These are phyloP conservation scores for Hippophae rhamnoides DNA, from an alignment of 306 rosid species.

Conservation along the genomic window DNA sequence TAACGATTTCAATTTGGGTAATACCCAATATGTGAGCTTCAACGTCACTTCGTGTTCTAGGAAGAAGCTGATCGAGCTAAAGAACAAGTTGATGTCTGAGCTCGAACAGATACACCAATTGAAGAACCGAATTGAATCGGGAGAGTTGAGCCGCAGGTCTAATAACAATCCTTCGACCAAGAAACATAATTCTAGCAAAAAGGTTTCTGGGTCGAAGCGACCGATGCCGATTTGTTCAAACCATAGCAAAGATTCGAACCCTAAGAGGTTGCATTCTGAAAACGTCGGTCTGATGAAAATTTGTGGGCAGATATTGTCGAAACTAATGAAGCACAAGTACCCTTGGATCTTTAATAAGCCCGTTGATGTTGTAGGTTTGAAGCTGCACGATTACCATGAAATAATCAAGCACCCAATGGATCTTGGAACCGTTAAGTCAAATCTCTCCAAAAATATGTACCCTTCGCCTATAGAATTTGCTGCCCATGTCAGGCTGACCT, in stretches of 20 bases:
- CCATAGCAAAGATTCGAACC: constrained; percentile 18
- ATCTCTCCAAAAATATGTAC: constrained; percentile 39
- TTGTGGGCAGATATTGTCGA: constrained; percentile 58
- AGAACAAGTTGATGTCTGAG: constrained; percentile 39
- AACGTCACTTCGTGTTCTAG: constrained; percentile 38
- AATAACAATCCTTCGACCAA: constrained; percentile 24
- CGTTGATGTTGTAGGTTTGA: constrained; percentile 49
- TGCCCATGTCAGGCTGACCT: constrained; percentile 59
- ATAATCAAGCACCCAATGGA: constrained; percentile 86
- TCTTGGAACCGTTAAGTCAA: constrained; percentile 72
- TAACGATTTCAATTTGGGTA: constrained; percentile 21
- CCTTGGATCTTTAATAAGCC: constrained; percentile 71
- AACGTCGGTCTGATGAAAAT: constrained; percentile 41
- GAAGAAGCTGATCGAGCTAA: constrained; percentile 62
- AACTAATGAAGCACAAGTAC: constrained; percentile 69
- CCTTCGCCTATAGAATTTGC: constrained; percentile 57
- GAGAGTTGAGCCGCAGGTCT: constrained; percentile 25
- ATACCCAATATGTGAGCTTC: constrained; percentile 49
- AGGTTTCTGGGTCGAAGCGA: constrained; percentile 53
- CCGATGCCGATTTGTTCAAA: constrained; percentile 34
- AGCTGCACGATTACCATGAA: constrained; percentile 77
- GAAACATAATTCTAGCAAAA: constrained; percentile 42
- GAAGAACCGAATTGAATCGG: constrained; percentile 48
- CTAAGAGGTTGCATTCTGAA: constrained; percentile 44
- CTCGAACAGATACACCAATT: constrained; percentile 68